Evolutionary conservation across 306 rosid genomes (phyloP).

Genomic region (Myrica gale): DNA sequence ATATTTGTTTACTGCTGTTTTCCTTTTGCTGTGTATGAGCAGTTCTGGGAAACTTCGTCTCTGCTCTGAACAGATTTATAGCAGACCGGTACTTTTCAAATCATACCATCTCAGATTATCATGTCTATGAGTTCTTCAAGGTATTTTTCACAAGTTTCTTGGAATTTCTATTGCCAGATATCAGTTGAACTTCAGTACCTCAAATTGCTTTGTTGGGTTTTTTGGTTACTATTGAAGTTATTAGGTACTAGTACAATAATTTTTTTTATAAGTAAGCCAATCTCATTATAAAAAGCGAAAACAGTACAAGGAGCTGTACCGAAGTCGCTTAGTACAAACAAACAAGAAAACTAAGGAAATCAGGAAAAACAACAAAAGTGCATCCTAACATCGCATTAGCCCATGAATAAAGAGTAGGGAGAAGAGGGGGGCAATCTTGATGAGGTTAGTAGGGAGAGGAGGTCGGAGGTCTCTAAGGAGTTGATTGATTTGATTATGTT

Average conservation of each 20-base stretch:
- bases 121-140: conserved; percentile 92
- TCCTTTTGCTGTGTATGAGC: conserved; percentile 27
- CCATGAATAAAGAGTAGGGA: no score
- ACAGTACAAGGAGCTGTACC: no score
- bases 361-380: no score
- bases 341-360: no score
- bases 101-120: conserved; percentile 81
- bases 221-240: neutral
- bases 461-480: no score
- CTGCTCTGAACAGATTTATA: conserved; percentile 86
- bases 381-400: no score
- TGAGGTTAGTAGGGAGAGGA: no score
- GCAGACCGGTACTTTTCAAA: conserved; percentile 73
- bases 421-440: no score
- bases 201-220: neutral
- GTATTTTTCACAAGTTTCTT: conserved; percentile 38
- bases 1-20: neutral
- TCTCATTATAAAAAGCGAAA: no score
- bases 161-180: neutral
- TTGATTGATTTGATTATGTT: no score
- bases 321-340: no score
- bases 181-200: neutral
- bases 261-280: no score
- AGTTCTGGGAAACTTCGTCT: conserved; percentile 87
- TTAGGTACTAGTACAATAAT: neutral